phyloP scores from a whole-genome alignment of 495 filamentous ascomycete genomes.

The Amphirosellinia nigrospora region DNA sequence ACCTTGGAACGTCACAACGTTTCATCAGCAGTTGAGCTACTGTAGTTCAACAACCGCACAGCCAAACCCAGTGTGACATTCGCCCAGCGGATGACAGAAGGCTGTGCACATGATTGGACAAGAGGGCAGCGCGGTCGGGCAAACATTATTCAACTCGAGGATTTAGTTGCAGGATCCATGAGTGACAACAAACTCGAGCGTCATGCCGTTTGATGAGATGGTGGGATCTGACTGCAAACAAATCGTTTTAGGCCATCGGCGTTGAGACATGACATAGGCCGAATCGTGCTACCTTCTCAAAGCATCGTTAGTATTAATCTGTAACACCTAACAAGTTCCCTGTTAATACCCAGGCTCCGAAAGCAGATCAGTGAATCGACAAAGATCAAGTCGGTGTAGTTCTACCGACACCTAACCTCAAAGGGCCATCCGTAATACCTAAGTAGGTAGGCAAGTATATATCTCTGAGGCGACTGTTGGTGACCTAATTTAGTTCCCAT shows the following conservation, averaged over 20 bases:
- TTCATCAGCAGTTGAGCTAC: neutral
- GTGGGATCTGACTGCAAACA: neutral
- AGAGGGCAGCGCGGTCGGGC: neutral
- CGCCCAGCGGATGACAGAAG: neutral
- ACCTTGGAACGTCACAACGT: conserved; percentile 6
- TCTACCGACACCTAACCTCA: neutral
- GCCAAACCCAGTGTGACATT: neutral
- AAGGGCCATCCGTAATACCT: neutral
- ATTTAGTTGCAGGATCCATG: neutral
- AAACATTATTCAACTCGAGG: neutral
- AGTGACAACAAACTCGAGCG: neutral
- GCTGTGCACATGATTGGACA: neutral
- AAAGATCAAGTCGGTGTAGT: neutral
- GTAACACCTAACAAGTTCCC: neutral
- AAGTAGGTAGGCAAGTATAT: neutral
- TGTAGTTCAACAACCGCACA: neutral
- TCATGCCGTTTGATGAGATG: conserved; percentile 1
- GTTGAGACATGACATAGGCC: conserved; percentile 8
- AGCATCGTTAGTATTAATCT: neutral
- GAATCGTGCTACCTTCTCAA: conserved; percentile 17
- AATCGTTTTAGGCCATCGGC: neutral
- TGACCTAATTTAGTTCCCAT: neutral
- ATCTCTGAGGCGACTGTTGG: neutral
- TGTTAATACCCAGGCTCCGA: neutral
- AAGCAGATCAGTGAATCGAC: neutral